Evolutionary conservation across 306 rosid species (phyloP).

Genomic region (Sphenostylis stenocarpa): DNA sequence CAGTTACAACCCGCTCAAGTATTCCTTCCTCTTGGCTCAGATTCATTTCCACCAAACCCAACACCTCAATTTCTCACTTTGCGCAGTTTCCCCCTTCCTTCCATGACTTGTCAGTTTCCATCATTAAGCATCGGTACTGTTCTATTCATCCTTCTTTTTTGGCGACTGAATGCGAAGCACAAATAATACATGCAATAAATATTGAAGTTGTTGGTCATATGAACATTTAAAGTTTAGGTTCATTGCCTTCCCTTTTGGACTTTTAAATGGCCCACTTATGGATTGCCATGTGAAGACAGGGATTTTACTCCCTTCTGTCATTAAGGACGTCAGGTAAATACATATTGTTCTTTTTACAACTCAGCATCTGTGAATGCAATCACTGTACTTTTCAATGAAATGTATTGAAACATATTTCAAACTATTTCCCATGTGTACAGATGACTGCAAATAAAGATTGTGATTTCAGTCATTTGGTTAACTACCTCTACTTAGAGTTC

Average conservation of each 20-base stretch:
- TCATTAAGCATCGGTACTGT: not conserved
- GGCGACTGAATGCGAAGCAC: conserved; percentile 1
- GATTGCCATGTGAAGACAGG: not conserved
- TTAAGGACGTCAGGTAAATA: not conserved
- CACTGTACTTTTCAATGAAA: not conserved
- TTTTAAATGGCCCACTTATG: not conserved
- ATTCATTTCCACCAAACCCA: conserved; percentile 2
- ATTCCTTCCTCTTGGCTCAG: not conserved
- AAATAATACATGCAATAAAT: not conserved
- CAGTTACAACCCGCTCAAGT: not conserved
- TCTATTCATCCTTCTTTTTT: conserved; percentile 6
- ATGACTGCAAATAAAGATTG: not conserved
- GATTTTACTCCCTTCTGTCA: not conserved
- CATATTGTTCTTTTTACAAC: not conserved
- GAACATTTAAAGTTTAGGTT: not conserved
- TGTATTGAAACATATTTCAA: not conserved
- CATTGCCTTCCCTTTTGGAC: not conserved
- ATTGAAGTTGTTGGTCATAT: not conserved
- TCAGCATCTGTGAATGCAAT: not conserved
- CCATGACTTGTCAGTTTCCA: conserved; percentile 19
- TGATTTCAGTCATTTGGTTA: not conserved
- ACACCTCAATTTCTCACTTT: not conserved
- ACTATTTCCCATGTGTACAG: not conserved
- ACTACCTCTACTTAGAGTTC: not conserved
- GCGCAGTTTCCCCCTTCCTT: not conserved